Percentiles rank a stretch among this genome's conserved stretches.
These are phyloP conservation scores for Fusarium circinatum DNA, from an alignment of 2,329 filamentous ascomycete genomes.

Conservation along the genomic window DNA sequence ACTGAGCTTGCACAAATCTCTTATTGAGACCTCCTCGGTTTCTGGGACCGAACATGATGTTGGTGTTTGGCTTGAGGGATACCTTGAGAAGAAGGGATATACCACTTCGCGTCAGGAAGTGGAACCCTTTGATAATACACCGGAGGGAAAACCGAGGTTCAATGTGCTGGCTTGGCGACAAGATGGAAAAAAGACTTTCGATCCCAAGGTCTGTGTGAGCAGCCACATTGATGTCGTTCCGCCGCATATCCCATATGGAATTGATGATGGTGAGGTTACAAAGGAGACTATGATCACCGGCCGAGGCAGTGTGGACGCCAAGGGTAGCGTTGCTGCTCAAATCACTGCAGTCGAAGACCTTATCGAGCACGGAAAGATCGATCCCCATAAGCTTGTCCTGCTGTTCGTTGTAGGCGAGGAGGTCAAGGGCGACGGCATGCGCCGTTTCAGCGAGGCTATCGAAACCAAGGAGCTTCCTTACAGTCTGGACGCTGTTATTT, in stretches of 20 bases:
- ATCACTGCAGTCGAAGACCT: conserved; percentile 73
- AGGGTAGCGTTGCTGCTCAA: conserved; percentile 77
- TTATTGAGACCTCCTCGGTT: conserved; percentile 80
- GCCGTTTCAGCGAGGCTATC: conserved; percentile 56
- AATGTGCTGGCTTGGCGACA: conserved; percentile 80
- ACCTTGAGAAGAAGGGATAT: conserved; percentile 65
- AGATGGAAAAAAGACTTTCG: conserved; percentile 50
- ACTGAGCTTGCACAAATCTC: conserved; percentile 76
- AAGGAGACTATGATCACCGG: conserved; percentile 69
- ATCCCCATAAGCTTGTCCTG: conserved; percentile 64
- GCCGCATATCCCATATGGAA: conserved; percentile 75
- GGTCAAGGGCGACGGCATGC: conserved; percentile 83
- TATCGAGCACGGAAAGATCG: conserved; percentile 53
- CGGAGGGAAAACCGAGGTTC: conserved; percentile 56
- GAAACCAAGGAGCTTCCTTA: conserved; percentile 48
- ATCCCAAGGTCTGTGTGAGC: conserved; percentile 72
- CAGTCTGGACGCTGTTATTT: conserved; percentile 75
- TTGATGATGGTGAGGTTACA: conserved; percentile 58
- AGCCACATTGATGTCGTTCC: conserved; percentile 87
- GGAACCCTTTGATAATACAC: conserved; percentile 46
- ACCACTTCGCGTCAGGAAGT: conserved; percentile 56
- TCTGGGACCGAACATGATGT: conserved; percentile 75
- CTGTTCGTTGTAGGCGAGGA: conserved; percentile 87
- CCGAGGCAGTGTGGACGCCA: conserved; percentile 79
- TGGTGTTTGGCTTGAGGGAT: conserved; percentile 73